Percentiles rank a stretch among this genome's conserved stretches.
Evolutionary conservation across 352 stramenopile species (phyloP).

Genomic region (Pythium sp.): DNA sequence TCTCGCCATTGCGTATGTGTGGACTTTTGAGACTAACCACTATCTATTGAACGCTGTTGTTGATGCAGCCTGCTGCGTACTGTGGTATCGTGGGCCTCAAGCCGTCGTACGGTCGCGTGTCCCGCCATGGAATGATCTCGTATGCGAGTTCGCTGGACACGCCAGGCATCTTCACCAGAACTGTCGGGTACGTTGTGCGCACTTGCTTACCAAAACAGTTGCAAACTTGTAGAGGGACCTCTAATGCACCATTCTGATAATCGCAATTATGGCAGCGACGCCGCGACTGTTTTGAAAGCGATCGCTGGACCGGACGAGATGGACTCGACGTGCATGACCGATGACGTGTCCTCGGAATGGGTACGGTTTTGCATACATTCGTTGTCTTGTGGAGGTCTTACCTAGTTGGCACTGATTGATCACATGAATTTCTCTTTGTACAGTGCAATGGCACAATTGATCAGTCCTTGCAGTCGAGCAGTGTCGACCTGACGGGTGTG

Average conservation of each 20-base stretch:
- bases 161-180: slow-evolving; percentile 90
- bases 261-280: slow-evolving; percentile 45
- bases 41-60: neutral
- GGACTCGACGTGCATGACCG: slow-evolving; percentile 81
- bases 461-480: slow-evolving; percentile 21
- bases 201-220: no score
- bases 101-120: slow-evolving; percentile 96
- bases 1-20: neutral
- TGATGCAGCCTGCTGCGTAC: slow-evolving; percentile 89
- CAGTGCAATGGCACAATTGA: slow-evolving; percentile 41
- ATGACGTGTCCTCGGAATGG: slow-evolving; percentile 45
- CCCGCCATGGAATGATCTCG: slow-evolving; percentile 94
- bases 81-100: slow-evolving; percentile 97
- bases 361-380: slow-evolving; percentile 24
- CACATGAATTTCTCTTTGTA: neutral
- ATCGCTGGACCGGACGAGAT: slow-evolving; percentile 77
- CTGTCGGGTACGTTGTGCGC: slow-evolving; percentile 36
- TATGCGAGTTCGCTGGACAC: slow-evolving; percentile 97
- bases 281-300: slow-evolving; percentile 68
- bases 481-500: slow-evolving; percentile 64
- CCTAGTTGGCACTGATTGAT: neutral
- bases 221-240: no score
- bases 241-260: neutral
- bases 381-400: neutral
- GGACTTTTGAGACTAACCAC: neutral